phyloP scores from a whole-genome alignment of 371 early-diverging fungal genomes.

The Saksenaea vasiformis region DNA sequence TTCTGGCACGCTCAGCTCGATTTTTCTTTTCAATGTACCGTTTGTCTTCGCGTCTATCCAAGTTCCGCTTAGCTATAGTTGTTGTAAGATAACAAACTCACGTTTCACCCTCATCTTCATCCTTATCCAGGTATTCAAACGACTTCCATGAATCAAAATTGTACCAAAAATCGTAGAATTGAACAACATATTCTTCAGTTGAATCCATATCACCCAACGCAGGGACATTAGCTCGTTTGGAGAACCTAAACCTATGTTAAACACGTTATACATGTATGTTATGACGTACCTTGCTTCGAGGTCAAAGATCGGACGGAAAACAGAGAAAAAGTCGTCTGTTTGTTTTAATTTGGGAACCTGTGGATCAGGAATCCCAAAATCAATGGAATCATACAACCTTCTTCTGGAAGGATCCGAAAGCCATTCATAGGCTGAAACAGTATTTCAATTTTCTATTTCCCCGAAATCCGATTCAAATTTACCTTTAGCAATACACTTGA shows the following conservation, averaged over 20 bases:
- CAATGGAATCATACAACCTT: slow-evolving; percentile 86
- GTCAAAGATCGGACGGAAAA: neutral
- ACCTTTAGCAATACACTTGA: slow-evolving; percentile 89
- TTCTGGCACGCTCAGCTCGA: slow-evolving; percentile 73
- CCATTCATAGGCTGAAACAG: slow-evolving; percentile 73
- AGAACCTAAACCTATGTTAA: slow-evolving; percentile 55
- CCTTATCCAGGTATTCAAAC: slow-evolving; percentile 92
- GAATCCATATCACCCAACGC: slow-evolving; percentile 67
- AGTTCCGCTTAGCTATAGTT: neutral
- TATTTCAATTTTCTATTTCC: neutral
- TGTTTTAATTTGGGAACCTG: neutral
- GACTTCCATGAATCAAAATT: slow-evolving; percentile 90
- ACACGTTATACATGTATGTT: neutral
- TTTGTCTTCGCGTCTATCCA: slow-evolving; percentile 73
- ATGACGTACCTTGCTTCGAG: neutral
- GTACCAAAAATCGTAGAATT: slow-evolving; percentile 88
- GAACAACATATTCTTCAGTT: slow-evolving; percentile 71
- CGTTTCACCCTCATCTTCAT: slow-evolving; percentile 75
- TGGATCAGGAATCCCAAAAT: slow-evolving; percentile 4
- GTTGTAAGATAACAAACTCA: neutral
- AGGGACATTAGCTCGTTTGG: slow-evolving; percentile 77
- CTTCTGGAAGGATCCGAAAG: slow-evolving; percentile 82
- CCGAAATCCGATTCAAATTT: too few relatives aligned
- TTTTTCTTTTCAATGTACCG: slow-evolving; percentile 84
- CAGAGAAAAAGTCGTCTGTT: neutral